These are phyloP conservation scores for Vitis labrusca DNA, from an alignment of 164 flowering plant genomes.

Conservation along the genomic window DNA sequence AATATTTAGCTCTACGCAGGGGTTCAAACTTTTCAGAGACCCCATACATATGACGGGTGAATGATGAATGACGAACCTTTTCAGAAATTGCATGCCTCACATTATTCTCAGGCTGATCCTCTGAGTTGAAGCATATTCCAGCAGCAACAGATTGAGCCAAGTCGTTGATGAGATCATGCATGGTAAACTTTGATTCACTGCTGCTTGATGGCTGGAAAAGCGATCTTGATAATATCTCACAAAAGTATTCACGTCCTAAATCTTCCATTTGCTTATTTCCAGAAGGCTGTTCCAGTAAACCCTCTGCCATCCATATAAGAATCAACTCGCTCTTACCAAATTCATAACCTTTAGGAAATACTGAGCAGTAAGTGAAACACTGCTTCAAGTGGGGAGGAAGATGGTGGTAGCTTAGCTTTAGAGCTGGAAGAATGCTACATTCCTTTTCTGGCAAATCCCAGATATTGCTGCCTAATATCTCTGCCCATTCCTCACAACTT, in stretches of 20 bases:
- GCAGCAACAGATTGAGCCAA: neutral
- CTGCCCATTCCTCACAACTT: no score
- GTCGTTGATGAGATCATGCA: constrained; percentile 9
- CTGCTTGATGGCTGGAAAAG: neutral
- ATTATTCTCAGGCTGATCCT: neutral
- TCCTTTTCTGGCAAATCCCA: neutral
- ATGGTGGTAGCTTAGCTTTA: neutral
- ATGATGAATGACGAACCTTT: neutral
- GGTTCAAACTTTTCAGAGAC: no score
- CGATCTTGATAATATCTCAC: neutral
- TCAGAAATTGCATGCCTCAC: no score
- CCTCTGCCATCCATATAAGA: constrained; percentile 8
- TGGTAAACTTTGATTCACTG: neutral
- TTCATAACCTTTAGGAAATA: constrained; percentile 6
- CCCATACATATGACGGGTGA: no score
- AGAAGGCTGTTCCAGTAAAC: neutral
- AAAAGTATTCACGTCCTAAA: neutral
- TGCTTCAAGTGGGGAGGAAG: constrained; percentile 1
- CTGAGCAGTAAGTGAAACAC: constrained; percentile 9
- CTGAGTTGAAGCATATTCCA: no score
- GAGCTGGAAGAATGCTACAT: neutral
- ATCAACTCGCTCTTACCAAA: neutral
- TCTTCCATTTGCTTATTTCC: neutral
- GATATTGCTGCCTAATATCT: neutral
- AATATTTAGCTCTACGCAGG: no score